phyloP scores from a whole-genome alignment of 768 basidiomycete genomes.

The Termitomyces sp. region DNA sequence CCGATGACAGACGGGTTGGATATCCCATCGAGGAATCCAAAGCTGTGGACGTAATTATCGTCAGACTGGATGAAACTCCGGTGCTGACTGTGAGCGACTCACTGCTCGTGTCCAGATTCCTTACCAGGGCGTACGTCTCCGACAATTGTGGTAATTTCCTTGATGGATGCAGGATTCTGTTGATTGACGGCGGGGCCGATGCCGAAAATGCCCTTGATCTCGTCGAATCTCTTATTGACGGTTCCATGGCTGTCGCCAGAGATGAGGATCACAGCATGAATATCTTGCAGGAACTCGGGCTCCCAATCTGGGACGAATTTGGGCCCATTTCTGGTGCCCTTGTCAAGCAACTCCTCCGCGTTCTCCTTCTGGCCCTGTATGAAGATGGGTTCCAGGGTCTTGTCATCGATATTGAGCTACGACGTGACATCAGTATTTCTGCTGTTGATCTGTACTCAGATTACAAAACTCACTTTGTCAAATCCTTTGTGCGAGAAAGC shows the following conservation, averaged over 20 bases:
- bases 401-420: conserved; percentile 36
- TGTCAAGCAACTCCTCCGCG: conserved; percentile 33
- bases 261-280: conserved; percentile 46
- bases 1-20: conserved; percentile 42
- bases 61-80: neutral
- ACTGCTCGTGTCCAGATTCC: conserved; percentile 43
- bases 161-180: conserved; percentile 23
- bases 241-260: conserved; percentile 37
- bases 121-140: conserved; percentile 40
- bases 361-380: conserved; percentile 33
- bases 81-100: conserved; percentile 7
- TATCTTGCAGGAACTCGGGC: conserved; percentile 33
- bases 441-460: neutral
- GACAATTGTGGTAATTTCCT: conserved; percentile 27
- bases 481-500: conserved; percentile 48
- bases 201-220: conserved; percentile 31
- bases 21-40: conserved; percentile 48
- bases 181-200: conserved; percentile 12
- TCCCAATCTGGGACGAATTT: conserved; percentile 41
- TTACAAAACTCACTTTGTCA: conserved; percentile 20
- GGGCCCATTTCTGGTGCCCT: conserved; percentile 16
- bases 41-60: conserved; percentile 21
- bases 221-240: conserved; percentile 26
- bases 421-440: neutral
- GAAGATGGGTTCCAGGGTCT: conserved; percentile 29